phyloP scores from a whole-genome alignment of 2,329 filamentous ascomycete species.

The Blastomyces parvus region DNA sequence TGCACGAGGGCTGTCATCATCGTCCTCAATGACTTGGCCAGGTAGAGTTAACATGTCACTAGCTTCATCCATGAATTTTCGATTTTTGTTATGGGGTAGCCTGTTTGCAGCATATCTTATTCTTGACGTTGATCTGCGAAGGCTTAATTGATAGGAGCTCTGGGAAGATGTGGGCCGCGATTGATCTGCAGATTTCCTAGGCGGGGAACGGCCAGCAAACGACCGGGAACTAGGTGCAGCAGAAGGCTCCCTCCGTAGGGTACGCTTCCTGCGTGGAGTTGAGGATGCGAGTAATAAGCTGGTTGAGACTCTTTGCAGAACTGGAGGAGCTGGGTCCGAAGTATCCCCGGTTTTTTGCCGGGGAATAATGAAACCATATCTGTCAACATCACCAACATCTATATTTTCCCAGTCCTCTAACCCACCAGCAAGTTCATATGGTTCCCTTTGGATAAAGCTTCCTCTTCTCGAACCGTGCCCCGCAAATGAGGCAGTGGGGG shows the following conservation, averaged over 20 bases:
- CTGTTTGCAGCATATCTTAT: constrained; percentile 46
- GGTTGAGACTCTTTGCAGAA: constrained; percentile 51
- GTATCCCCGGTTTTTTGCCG: constrained; percentile 21
- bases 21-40: constrained; percentile 41
- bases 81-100: constrained; percentile 45
- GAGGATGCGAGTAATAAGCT: constrained; percentile 48
- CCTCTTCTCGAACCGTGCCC: constrained; percentile 20
- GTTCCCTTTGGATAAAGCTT: constrained; percentile 40
- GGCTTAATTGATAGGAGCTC: constrained; percentile 35
- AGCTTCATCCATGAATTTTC: constrained; percentile 39
- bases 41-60: constrained; percentile 57
- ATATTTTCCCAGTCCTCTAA: constrained; percentile 58
- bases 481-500: constrained; percentile 23
- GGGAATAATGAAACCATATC: constrained; percentile 55
- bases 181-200: constrained; percentile 34
- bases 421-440: constrained; percentile 51
- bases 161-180: constrained; percentile 41
- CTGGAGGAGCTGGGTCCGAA: constrained; percentile 27
- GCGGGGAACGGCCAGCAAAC: constrained; percentile 32
- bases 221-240: constrained; percentile 39
- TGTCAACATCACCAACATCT: constrained; percentile 49
- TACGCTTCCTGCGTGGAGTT: constrained; percentile 45
- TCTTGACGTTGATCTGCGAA: constrained; percentile 33
- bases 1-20: constrained; percentile 41
- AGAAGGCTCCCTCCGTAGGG: constrained; percentile 42